Percentiles rank a stretch among this genome's conserved stretches.
Conservation (phyloP, 352 stramenopile species). For the Phytophthora pseudosyringae region DNA sequence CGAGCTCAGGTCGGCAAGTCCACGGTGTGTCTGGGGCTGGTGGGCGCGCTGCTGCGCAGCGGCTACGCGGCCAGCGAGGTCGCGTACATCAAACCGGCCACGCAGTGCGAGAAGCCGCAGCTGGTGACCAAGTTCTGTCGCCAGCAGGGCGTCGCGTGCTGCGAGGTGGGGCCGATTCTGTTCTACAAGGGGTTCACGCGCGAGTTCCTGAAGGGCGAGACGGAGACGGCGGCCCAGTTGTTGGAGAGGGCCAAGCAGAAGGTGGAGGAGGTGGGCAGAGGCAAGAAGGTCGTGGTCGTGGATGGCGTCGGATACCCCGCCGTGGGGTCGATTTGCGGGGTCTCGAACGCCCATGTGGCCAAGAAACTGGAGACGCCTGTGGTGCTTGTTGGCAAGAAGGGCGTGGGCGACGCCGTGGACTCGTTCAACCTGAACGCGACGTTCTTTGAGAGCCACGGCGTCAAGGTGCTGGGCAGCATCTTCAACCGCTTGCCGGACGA, state of each 20-base stretch:
- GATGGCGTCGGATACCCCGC: slow-evolving; percentile 98
- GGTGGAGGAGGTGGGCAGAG: slow-evolving; percentile 88
- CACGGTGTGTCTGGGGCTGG: slow-evolving; percentile 94
- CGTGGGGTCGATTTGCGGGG: slow-evolving; percentile 81
- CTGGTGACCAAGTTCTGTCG: slow-evolving; percentile 95
- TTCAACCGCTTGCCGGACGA: slow-evolving; percentile 95
- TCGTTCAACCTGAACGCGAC: slow-evolving; percentile 97
- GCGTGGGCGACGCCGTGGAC: slow-evolving; percentile 97
- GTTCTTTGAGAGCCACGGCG: slow-evolving; percentile 92
- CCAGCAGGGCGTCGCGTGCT: slow-evolving; percentile 84
- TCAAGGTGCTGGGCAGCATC: slow-evolving; percentile 95
- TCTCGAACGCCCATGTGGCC: slow-evolving; percentile 81
- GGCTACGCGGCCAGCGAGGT: slow-evolving; percentile 79
- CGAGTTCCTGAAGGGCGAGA: slow-evolving; percentile 94
- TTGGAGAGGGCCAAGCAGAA: slow-evolving; percentile 83
- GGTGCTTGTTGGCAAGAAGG: slow-evolving; percentile 94
- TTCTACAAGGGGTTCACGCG: slow-evolving; percentile 98
- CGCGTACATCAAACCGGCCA: slow-evolving; percentile 98
- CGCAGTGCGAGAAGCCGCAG: slow-evolving; percentile 96
- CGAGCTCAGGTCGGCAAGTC: slow-evolving; percentile 96
- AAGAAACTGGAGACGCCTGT: slow-evolving; percentile 78
- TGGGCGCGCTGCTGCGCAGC: slow-evolving; percentile 88
- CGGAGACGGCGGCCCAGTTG: slow-evolving; percentile 82
- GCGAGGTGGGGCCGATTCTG: slow-evolving; percentile 94
- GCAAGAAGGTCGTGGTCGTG: slow-evolving; percentile 94